Conservation (phyloP, 1,139 yeast genomes). For the Suhomyces choctaworum region DNA sequence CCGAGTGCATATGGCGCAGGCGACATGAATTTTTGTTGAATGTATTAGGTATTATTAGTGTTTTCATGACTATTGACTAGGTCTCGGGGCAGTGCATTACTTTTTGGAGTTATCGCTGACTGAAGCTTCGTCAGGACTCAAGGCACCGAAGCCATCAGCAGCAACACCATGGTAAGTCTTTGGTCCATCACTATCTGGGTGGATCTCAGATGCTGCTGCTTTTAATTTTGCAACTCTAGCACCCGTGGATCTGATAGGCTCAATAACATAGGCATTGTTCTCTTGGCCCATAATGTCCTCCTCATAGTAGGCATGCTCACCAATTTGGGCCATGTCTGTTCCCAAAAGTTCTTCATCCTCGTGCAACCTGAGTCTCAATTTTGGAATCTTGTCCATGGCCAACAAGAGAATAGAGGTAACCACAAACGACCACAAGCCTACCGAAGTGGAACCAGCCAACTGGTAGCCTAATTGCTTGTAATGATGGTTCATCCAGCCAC, state of each 20-base stretch:
- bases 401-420: slow-evolving; percentile 72
- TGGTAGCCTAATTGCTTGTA: slow-evolving; percentile 90
- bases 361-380: slow-evolving; percentile 76
- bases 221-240: slow-evolving; percentile 43
- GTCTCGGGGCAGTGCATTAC: slow-evolving; percentile 3
- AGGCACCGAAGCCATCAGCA: slow-evolving; percentile 22
- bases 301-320: slow-evolving; percentile 77
- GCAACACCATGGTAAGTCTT: slow-evolving; percentile 17
- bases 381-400: slow-evolving; percentile 77
- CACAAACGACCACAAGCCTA: slow-evolving; percentile 77
- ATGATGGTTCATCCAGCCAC: slow-evolving; percentile 96
- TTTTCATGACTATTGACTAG: neutral
- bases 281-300: slow-evolving; percentile 19
- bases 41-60: neutral
- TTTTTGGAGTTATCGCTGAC: slow-evolving; percentile 23
- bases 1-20: no score
- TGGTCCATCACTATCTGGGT: slow-evolving; percentile 13
- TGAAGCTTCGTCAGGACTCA: slow-evolving; percentile 23
- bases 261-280: slow-evolving; percentile 58
- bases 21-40: no score
- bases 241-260: slow-evolving; percentile 67
- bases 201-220: slow-evolving; percentile 21
- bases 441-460: slow-evolving; percentile 78
- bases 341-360: slow-evolving; percentile 92
- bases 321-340: slow-evolving; percentile 84